phyloP scores from a whole-genome alignment of 495 filamentous ascomycete genomes.

The Lasiosphaeria hispida region DNA sequence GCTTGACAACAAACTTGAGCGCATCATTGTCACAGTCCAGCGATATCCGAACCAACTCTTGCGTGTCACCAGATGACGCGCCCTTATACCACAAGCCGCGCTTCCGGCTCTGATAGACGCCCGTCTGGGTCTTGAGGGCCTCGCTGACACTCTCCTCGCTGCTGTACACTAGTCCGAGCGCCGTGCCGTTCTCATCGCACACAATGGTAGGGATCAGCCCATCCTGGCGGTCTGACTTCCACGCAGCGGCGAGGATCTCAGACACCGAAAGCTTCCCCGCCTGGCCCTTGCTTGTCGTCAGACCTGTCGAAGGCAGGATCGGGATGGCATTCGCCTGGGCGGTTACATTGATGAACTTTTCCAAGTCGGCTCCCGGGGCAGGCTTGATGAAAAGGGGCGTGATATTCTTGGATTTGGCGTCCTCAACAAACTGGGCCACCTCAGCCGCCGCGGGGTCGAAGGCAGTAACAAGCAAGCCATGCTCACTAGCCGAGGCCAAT shows the following conservation, averaged over 20 bases:
- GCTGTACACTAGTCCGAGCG: conserved; percentile 89
- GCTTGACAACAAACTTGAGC: conserved; percentile 80
- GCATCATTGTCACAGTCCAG: conserved; percentile 93
- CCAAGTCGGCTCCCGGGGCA: conserved; percentile 42
- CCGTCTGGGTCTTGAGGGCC: conserved; percentile 80
- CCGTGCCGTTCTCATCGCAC: conserved; percentile 79
- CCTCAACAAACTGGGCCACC: conserved; percentile 41
- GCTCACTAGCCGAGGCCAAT: conserved; percentile 34
- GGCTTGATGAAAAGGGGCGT: conserved; percentile 48
- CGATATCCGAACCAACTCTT: conserved; percentile 80
- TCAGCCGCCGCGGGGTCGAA: conserved; percentile 43
- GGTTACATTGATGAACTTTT: conserved; percentile 53
- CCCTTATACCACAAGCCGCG: conserved; percentile 97
- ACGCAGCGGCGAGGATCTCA: conserved; percentile 63
- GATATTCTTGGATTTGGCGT: conserved; percentile 45
- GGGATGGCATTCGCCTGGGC: conserved; percentile 63
- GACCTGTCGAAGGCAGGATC: conserved; percentile 65
- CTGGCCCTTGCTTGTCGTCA: conserved; percentile 64
- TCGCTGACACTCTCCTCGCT: conserved; percentile 84
- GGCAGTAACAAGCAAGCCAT: conserved; percentile 45
- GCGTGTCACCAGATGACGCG: conserved; percentile 86
- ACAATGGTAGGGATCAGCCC: conserved; percentile 84
- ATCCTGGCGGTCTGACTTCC: conserved; percentile 79
- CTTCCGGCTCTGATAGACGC: conserved; percentile 94
- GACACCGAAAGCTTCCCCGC: conserved; percentile 62